Base-by-base conservation (phyloP, 2,329 filamentous ascomycete species). In the Rhynchosporium graminicola region DNA sequence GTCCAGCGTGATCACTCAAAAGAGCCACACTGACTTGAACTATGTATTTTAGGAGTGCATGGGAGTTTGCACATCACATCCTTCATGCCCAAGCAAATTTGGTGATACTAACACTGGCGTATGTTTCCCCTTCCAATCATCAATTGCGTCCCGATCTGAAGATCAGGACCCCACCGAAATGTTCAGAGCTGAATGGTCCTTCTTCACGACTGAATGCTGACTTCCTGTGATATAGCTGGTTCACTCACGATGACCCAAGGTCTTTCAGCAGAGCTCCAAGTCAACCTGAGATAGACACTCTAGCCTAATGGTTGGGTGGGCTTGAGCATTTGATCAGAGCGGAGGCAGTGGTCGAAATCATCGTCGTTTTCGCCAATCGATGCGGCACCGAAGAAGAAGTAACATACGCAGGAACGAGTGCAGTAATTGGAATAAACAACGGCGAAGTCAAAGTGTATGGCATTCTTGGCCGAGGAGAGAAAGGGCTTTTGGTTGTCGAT, bases 231-330 rank as follows among this genome's bases (percentile, higher is more conserved):
- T 33, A 6, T 28, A 57, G 54, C 0, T 94, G 90, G 90, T 78
- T 90, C 38, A 91, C 89, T 2, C 78, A 73, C 60, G 85, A 79
- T 64, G 81, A 79, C 69, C 79, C 75, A 1, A 78, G 70, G n/a
- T 63, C 63, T 9, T 86, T 78, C 71, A 84, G 70, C 63, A 79
- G 68, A 38, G 77, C 66, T 67, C 83, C 83, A 0, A 72, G 80
- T 0, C 82, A 86, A 57, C 88, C 89, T 0, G 89, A 93, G 67
- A 81, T 90, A 76, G 85, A 90, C 28, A 92, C 89, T 0, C 73
- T 94, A 7, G 83, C 84, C 0, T 94, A 93, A 69, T 94, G 91
- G 91, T 78, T 91, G 0, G 82, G 84, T 26, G 82, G 91, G 0
- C 79, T 94, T 4, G 86, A 89, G 60, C 90, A 90, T 0, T 60